Percentiles rank a stretch among this genome's conserved stretches.
These are phyloP conservation scores for Sugiyamaella neomexicana DNA, from an alignment of 1,139 yeast species.

Conservation along the genomic window DNA sequence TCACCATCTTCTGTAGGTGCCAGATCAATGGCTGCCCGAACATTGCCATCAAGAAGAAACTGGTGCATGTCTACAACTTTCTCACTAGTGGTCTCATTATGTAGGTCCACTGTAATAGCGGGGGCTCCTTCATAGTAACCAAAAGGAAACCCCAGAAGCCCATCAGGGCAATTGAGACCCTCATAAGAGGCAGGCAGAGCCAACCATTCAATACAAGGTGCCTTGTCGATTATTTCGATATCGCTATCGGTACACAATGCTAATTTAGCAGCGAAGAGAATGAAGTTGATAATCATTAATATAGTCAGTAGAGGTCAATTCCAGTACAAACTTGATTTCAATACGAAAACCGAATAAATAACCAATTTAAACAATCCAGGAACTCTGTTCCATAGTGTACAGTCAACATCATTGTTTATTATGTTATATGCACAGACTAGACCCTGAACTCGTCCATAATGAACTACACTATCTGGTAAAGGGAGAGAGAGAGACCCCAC, in stretches of 20 bases:
- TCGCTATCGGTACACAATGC: slow-evolving; percentile 3
- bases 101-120: slow-evolving; percentile 12
- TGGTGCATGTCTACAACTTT: slow-evolving; percentile 12
- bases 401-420: too few species aligned
- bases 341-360: too few species aligned
- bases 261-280: neutral
- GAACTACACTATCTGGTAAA: neutral
- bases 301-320: too few species aligned
- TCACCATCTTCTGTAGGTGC: slow-evolving; percentile 15
- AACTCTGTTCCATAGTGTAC: too few species aligned
- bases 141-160: slow-evolving; percentile 13
- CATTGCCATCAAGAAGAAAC: slow-evolving; percentile 10
- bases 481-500: too few species aligned
- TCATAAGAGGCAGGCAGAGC: slow-evolving; percentile 8
- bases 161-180: slow-evolving; percentile 9
- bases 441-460: neutral
- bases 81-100: slow-evolving; percentile 1
- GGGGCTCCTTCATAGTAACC: slow-evolving; percentile 12
- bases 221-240: slow-evolving; percentile 6
- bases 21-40: slow-evolving; percentile 8
- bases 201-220: slow-evolving; percentile 15
- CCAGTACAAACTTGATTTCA: too few species aligned
- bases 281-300: neutral
- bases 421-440: neutral
- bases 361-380: too few species aligned